Conservation (phyloP, 1,284 basidiomycete genomes). For the Blastosporella zonata region DNA sequence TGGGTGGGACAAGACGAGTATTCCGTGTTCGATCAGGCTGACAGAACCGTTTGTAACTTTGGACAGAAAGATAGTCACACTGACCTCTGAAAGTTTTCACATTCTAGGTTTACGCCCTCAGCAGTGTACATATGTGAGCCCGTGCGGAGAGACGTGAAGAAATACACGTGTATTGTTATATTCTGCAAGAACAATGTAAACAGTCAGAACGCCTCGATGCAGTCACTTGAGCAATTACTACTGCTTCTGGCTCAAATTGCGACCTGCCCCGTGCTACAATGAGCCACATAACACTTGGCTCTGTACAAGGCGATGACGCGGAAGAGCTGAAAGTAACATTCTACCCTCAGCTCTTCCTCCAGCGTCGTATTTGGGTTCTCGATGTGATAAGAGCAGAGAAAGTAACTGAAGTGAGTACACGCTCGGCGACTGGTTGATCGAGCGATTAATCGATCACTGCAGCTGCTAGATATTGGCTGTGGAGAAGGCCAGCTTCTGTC, state of each 20-base stretch:
- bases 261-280: slow-evolving; percentile 1
- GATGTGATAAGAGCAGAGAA: slow-evolving; percentile 58
- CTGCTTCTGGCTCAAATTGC: not conserved
- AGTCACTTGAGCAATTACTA: not conserved
- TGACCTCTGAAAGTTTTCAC: too few species aligned
- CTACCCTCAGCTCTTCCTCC: slow-evolving; percentile 67
- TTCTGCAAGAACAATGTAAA: too few species aligned
- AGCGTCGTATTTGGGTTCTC: slow-evolving; percentile 71
- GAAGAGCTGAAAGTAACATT: slow-evolving; percentile 61
- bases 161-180: too few species aligned
- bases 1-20: too few species aligned
- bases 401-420: slow-evolving; percentile 50
- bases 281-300: slow-evolving; percentile 3
- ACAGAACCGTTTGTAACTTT: too few species aligned
- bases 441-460: slow-evolving; percentile 25
- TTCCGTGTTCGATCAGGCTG: too few species aligned
- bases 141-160: too few species aligned
- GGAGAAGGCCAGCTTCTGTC: slow-evolving; percentile 74
- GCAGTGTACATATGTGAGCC: too few species aligned
- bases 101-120: too few species aligned
- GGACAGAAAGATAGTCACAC: too few species aligned
- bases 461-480: slow-evolving; percentile 78
- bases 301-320: slow-evolving; percentile 12
- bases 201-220: not conserved
- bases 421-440: not conserved